These are phyloP conservation scores for Talaromyces marneffei DNA, from an alignment of 2,329 filamentous ascomycete species.

Conservation along the genomic window DNA sequence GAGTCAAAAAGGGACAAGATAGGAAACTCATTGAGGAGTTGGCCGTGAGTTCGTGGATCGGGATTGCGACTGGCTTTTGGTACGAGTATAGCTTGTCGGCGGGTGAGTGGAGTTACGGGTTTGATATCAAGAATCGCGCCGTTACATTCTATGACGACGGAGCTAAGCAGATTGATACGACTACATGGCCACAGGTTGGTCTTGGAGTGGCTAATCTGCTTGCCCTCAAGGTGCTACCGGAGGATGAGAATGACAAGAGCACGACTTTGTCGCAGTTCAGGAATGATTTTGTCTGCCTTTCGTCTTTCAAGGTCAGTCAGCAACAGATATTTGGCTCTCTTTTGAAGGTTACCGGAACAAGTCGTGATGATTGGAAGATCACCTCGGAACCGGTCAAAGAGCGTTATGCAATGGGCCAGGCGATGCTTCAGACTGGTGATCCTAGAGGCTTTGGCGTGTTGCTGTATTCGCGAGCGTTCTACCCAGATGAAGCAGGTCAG, in stretches of 20 bases:
- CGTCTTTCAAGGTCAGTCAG: conserved; percentile 56
- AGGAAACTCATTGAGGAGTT: conserved; percentile 32
- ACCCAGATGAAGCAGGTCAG: conserved; percentile 33
- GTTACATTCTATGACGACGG: conserved; percentile 53
- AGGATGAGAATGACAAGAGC: conserved; percentile 32
- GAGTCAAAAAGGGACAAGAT: conserved; percentile 13
- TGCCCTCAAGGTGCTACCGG: conserved; percentile 40
- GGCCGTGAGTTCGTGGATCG: conserved; percentile 43
- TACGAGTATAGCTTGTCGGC: conserved; percentile 48
- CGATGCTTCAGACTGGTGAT: conserved; percentile 38
- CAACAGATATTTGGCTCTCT: conserved; percentile 60
- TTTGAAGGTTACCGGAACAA: conserved; percentile 53
- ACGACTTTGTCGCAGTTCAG: conserved; percentile 40
- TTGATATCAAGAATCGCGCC: conserved; percentile 43
- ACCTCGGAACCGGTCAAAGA: conserved; percentile 42
- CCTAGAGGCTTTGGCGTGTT: conserved; percentile 44
- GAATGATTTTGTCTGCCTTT: conserved; percentile 49
- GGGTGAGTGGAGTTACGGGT: conserved; percentile 38
- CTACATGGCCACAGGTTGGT: conserved; percentile 54
- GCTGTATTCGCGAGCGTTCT: conserved; percentile 56
- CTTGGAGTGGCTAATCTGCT: conserved; percentile 50
- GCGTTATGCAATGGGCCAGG: conserved; percentile 47
- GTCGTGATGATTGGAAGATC: conserved; percentile 57
- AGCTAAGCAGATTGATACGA: conserved; percentile 50
- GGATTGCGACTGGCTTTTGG: conserved; percentile 46